Evolutionary conservation across 441 rosid species (phyloP), one percentile per base, ranked within the genome.

Genomic region (Pelargonium citronellum): DNA sequence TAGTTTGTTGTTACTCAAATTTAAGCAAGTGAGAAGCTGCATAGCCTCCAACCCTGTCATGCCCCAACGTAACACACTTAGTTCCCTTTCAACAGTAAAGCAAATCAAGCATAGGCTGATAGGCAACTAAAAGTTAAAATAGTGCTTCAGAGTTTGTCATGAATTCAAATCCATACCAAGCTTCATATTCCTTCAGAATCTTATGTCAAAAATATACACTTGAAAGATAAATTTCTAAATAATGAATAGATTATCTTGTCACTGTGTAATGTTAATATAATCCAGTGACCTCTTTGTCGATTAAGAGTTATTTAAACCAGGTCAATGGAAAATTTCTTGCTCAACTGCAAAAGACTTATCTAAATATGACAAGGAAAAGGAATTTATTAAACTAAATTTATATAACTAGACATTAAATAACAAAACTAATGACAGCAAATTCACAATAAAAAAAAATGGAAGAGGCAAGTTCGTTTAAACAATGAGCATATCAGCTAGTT

Each of bases 1-100:
- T 9, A 94, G 76, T 74, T 77, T 89, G 81, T 94, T 94, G 80
- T 80, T 79, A 66, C 94, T 86, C 84, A 94, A 81, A 75, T 77
- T 87, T 82, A 91, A 77, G 83, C 81, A 73, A 46, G 85, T 66
- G 65, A 94, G 93, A 68, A 90, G 88, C 72, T 90, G 98, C 94
- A 91, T 30, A 67, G 88, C 93, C 81, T 86, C 96, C 86, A 91
- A 67, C 64, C 96, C 98, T 91, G 89, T 69, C 73, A 73, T 39
- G 55, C 55, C 27, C 65, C 3, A 39, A 47, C 53, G 46, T 47
- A 17, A 10, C n/a, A 34, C n/a, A 43, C 57, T 6, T 46, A 27
- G 11, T 4, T 53, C 8, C 37, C 5, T 30, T 30, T 3, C 37
- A 30, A 30, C 37, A 53, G 8, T 74, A 41, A 41, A 11, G 0